Conservation (phyloP, 805 yeast genomes). For the Kuraishia hungarica region DNA sequence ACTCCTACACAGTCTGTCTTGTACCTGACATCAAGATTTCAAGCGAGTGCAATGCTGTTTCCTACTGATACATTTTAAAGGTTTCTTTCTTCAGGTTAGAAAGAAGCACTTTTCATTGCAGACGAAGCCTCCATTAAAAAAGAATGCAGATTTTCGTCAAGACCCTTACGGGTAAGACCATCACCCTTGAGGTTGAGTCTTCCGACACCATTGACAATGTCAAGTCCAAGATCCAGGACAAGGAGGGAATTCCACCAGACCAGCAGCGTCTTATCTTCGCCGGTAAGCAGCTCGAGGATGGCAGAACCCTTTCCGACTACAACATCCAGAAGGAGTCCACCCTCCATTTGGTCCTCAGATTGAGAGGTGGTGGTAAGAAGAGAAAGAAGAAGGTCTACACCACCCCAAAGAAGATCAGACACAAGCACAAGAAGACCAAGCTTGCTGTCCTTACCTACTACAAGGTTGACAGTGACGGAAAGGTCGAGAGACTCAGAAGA, state of each 20-base stretch:
- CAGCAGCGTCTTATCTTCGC: constrained; percentile 99
- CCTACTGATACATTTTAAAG: constrained; percentile 5
- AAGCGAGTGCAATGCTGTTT: background rate
- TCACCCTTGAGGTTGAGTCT: constrained; percentile 98
- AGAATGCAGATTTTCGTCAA: constrained; percentile 69
- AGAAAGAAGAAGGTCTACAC: constrained; percentile 99
- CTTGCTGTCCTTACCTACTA: constrained; percentile 98
- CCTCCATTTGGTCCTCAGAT: constrained; percentile 89
- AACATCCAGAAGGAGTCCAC: constrained; percentile 99
- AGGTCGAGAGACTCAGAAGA: constrained; percentile 97
- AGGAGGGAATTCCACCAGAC: constrained; percentile 99
- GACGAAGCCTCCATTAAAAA: constrained; percentile 21
- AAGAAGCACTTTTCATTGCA: constrained; percentile 28
- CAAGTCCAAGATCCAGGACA: constrained; percentile 97
- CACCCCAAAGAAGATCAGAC: constrained; percentile 99
- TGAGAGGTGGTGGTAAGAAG: constrained; percentile 99
- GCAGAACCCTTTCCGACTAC: constrained; percentile 98
- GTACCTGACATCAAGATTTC: background rate
- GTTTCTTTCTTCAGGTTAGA: constrained; percentile 25
- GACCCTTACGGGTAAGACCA: constrained; percentile 87
- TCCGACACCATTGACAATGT: constrained; percentile 98
- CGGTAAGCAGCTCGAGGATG: constrained; percentile 99
- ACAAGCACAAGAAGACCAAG: constrained; percentile 99
- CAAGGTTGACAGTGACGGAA: constrained; percentile 98
- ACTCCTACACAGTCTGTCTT: background rate